Base-by-base conservation (phyloP, 169 alveolate species). In the Eimeria necatrix region DNA sequence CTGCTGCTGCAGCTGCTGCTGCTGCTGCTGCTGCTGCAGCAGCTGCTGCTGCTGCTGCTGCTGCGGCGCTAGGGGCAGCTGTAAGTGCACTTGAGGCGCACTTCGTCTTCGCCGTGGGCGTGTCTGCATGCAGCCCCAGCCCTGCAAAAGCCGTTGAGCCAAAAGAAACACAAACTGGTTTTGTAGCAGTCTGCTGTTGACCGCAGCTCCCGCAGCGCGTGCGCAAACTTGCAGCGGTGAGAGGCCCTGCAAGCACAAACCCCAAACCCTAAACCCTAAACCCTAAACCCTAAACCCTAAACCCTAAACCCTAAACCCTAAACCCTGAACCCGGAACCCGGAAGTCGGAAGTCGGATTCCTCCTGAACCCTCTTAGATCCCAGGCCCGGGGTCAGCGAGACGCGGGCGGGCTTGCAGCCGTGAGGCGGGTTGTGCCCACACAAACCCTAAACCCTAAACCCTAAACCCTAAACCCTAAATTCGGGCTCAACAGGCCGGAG, bases 201-300 rank as follows among this genome's bases (percentile, higher is more conserved):
- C 1, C 81, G 85, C 81, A 93, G 78, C 96, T 93, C 96, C 76
- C 64, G 59, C 53, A 78, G 61, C 6, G 89, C 96, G 41, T 93
- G 96, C 52, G 96, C 96, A 73, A 93, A 93, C 52, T 93, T 93
- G 87, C 96, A 93, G 32, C 93, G 93, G 3, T 74, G 84, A 16
- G 93, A 70, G 12, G 81, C 74, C 83, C 93, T 86, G 93, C 81
- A 70, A 24, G 10, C 24, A 22, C 26, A 20, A 20, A 24, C 81
- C 81, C 81, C 16, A 6, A 71, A 22, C 41, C 49, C 83, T 22
- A 22, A 41, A n/a, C 24, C 24, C 49, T 22, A 4, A 71, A 8
- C n/a, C 41, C 51, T 41, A 71, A 22, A 14, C 85, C 32, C 85
- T 26, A 51, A 26, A 74, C 32, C 32, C 4, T 3, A 51, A 56